These are phyloP conservation scores for Pichia sp. DNA, from an alignment of 1,139 yeast genomes.

Conservation along the genomic window DNA sequence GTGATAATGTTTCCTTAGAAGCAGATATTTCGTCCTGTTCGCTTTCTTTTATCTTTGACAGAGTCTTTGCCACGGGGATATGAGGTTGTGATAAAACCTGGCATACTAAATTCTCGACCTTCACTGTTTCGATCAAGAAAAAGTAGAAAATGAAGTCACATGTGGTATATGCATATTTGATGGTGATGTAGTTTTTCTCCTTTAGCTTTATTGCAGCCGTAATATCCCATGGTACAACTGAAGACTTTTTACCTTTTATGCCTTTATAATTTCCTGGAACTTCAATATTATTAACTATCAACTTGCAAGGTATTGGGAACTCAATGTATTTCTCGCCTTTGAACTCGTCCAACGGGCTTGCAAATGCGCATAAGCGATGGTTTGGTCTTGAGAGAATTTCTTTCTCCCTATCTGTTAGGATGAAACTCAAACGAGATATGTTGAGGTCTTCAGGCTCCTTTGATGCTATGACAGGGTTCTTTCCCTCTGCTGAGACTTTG, in stretches of 20 bases:
- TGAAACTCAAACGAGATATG: conserved; percentile 38
- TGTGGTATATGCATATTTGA: conserved; percentile 52
- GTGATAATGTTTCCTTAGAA: conserved; percentile 47
- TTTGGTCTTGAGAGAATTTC: conserved; percentile 31
- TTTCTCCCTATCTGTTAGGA: conserved; percentile 40
- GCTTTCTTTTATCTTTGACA: conserved; percentile 36
- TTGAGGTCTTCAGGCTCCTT: conserved; percentile 37
- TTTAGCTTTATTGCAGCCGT: conserved; percentile 39
- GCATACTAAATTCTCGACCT: conserved; percentile 38
- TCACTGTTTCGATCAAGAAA: conserved; percentile 48
- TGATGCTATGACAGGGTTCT: not conserved
- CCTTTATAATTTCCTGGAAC: conserved; percentile 54
- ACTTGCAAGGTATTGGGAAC: conserved; percentile 58
- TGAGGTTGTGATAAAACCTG: conserved; percentile 39
- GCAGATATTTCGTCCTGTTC: conserved; percentile 53
- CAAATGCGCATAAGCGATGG: conserved; percentile 41
- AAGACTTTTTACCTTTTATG: conserved; percentile 56
- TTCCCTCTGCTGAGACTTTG: conserved; percentile 26
- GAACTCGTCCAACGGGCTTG: conserved; percentile 40
- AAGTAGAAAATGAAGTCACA: conserved; percentile 43
- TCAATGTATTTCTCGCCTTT: conserved; percentile 42
- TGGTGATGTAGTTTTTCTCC: conserved; percentile 39
- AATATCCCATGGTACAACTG: conserved; percentile 65
- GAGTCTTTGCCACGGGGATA: conserved; percentile 46
- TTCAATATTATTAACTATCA: conserved; percentile 45